Base-by-base conservation (phyloP, 768 basidiomycete species). In the Tricholoma terreum region DNA sequence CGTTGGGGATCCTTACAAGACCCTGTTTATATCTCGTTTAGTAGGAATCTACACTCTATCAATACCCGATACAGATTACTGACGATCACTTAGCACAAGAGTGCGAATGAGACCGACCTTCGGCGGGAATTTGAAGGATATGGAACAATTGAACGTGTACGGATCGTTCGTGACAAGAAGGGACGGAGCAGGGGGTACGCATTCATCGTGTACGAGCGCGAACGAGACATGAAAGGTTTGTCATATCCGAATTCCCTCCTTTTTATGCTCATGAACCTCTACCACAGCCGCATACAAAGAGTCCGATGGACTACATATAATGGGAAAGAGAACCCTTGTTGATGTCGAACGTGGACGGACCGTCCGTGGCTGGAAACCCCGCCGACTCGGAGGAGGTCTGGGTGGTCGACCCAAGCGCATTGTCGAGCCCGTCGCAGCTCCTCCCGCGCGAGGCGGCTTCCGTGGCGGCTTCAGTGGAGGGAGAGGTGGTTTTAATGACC, bases 261-360 rank as follows among this genome's bases (percentile, higher is more conserved):
- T 54, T 56, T 55, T 53, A 50, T 48, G 14, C 55, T 64, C 51
- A 58, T 50, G 24, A 46, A 51, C 67, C 46, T 54, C 62, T 55
- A 56, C 40, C 57, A 45, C 62, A 90, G 89, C 89, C 61, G 97
- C 96, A 12, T 99, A 98, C 82, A 98, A 98, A 75, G 97, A 98
- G 71, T 98, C 95, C 17, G 96, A 98, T 66, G 92, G 94, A 21
- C 82, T 99, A 43, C 91, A 94, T 60, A 93, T 99, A 63, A 91
- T 94, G 81, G 92, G 93, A 67, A 97, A 97, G 72, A 84, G 90
- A 65, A 95, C 98, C 62, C 80, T 98, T 34, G 96, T 99, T 52
- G 97, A 99, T 69, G 97, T 99, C 60, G 97, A 99, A 73, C 89
- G 97, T 34, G 97, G 97, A 17, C 85, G 97, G 50, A 99, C 97